Base-by-base conservation (phyloP, 495 filamentous ascomycete genomes). In the Trichoderma orchidacearum region DNA sequence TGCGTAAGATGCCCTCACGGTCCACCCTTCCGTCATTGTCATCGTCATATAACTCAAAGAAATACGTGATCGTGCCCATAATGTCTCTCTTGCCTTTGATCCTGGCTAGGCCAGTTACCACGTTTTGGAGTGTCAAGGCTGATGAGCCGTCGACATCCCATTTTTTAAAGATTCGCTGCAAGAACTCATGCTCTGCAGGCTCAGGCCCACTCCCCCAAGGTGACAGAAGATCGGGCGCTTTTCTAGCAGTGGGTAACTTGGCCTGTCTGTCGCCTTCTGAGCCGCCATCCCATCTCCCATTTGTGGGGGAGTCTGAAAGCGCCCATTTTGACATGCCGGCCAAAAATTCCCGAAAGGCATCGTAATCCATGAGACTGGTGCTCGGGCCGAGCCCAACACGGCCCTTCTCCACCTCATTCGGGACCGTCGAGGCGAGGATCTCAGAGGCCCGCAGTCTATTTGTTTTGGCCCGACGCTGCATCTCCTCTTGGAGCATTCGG, bases 11-110 rank as follows among this genome's bases (percentile, higher is more conserved):
- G 17, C 93, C 93, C 69, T 98, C 93, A 3, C 94, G 83, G 68
- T 98, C 93, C n/a, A 98, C 90, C 60, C 81, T 86, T 6, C 94
- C 93, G 68, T 94, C 88, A 2, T 84, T 82, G 64, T 88, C 84
- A 61, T 98, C 92, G 67, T 97, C 94, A 64, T 97, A 95, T 0
- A 98, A 80, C 64, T 96, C 85, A 62, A 97, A 98, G 71, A 97
- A 98, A 67, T 96, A 97, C 51, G 83, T 90, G 64, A 98, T 97
- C 59, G 85, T 90, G 30, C 88, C 86, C 92, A 97, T 96, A 60
- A 98, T 95, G 68, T 97, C 93, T 36, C 83, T 82, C 25, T 86
- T 87, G 6, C 94, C 92, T 68, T 95, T 96, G 54, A 98, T 85
- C 32, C 85, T 82, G 2, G 93, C 90, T 29, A 98, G 70, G 2